phyloP scores from a whole-genome alignment of 2,329 filamentous ascomycete species.

The Helminthosporium solani region DNA sequence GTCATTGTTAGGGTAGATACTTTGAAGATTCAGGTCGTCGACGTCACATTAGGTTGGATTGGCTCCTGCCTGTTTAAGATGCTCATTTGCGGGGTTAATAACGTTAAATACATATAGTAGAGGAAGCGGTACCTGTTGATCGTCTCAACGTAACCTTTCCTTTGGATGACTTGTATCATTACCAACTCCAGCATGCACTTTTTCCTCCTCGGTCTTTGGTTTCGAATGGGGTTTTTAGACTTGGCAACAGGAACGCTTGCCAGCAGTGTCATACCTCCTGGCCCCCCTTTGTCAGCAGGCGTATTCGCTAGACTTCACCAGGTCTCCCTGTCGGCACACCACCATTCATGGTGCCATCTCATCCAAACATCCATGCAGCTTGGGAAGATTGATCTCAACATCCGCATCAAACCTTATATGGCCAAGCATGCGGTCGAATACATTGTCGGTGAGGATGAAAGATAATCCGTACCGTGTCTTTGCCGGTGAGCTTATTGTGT shows the following conservation, averaged over 20 bases:
- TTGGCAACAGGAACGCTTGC: neutral
- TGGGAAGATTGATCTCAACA: too few species aligned
- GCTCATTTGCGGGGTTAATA: constrained; percentile 31
- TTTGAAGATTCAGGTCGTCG: neutral
- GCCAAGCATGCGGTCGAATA: too few species aligned
- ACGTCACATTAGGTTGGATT: constrained; percentile 19
- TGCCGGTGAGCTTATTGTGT: too few species aligned
- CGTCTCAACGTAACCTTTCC: neutral
- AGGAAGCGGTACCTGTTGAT: constrained; percentile 14
- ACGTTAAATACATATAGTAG: too few species aligned
- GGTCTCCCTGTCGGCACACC: constrained; percentile 5
- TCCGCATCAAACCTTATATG: too few species aligned
- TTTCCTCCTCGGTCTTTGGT: neutral
- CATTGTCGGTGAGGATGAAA: too few species aligned
- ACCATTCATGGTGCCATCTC: neutral
- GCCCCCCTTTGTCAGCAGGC: constrained; percentile 4
- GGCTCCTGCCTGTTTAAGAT: constrained; percentile 24
- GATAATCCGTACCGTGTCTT: too few species aligned
- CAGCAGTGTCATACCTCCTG: too few species aligned
- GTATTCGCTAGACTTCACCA: constrained; percentile 12
- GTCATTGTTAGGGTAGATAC: neutral
- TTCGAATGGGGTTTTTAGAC: neutral
- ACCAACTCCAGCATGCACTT: too few species aligned
- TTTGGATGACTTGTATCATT: too few species aligned
- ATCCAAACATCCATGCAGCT: too few species aligned